Base-by-base conservation (phyloP, 2,329 filamentous ascomycete genomes). In the Cladosporium sphaerospermum region DNA sequence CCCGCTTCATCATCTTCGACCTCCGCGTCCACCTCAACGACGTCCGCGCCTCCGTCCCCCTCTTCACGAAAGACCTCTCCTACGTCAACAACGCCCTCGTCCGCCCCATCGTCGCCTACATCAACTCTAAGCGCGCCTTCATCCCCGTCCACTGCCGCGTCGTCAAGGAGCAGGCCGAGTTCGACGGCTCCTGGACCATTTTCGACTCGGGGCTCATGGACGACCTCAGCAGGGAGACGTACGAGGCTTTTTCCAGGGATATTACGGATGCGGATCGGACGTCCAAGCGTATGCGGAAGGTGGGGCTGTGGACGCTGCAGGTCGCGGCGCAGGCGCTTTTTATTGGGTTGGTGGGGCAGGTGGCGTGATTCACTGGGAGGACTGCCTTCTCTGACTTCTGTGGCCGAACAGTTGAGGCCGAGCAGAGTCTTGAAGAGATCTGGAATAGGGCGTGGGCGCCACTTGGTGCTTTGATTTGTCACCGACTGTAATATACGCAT, bases 71-170 rank as follows among this genome's bases (percentile, higher is more conserved):
- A 13, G 87, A 96, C 66, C 81, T 97, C 45, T 95, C 89, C 1
- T 99, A 97, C 69, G 87, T 96, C 64, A 97, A 96, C 71, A 95
- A 95, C 69, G 90, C 93, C 1, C 83, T 97, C 4, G 89, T 97
- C 34, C 84, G 93, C 4, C 93, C 93, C 13, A 99, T 99, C 56
- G 91, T 99, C 39, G 93, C 93, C 6, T 99, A 97, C 69, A 97
- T 99, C 72, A 99, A 99, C 71, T 88, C 89, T 40, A 89, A 90
- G 68, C 86, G 85, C 66, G 95, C 92, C 0, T 97, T 96, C 65
- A 97, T 99, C 41, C 93, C 93, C 23, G 89, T 99, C 63, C 88
- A 86, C 62, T 97, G 93, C 72, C 86, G 92, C 56, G 88, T 99
- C 45, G 89, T 97, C 59, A 99, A 99, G 75, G 83, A 84, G 6